Conservation (phyloP, 1,284 basidiomycete species). For the Fereydounia khargensis region DNA sequence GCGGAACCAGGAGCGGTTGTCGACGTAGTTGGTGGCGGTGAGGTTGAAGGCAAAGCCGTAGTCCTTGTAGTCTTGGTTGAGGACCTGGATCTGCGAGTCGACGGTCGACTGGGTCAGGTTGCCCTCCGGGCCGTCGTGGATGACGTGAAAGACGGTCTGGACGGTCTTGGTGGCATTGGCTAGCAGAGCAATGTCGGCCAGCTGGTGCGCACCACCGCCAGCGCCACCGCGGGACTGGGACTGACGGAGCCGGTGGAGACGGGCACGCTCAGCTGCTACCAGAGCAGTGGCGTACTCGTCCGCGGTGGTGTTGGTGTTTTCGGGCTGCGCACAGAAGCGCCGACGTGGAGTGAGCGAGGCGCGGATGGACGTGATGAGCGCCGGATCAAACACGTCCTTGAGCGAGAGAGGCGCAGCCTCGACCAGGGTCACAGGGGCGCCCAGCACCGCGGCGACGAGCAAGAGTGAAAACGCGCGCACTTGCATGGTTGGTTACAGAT, state of each 20-base stretch:
- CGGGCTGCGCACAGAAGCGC: conserved; percentile 21
- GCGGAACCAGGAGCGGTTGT: conserved; percentile 63
- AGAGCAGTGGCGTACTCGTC: conserved; percentile 6
- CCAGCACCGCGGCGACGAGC: too few relatives aligned
- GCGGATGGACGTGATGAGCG: neutral
- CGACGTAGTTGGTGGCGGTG: conserved; percentile 57
- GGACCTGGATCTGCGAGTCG: conserved; percentile 61
- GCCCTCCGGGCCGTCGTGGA: conserved; percentile 17
- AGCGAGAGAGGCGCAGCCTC: too few relatives aligned
- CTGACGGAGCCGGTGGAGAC: conserved; percentile 13
- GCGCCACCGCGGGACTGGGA: neutral
- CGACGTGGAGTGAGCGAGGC: conserved; percentile 4
- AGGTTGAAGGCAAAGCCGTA: conserved; percentile 62
- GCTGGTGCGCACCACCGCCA: conserved; percentile 4
- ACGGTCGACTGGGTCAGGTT: conserved; percentile 14
- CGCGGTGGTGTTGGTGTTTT: conserved; percentile 15
- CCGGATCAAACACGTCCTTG: too few relatives aligned
- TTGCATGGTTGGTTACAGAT: too few relatives aligned
- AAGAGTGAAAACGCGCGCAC: too few relatives aligned
- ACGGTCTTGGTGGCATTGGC: conserved; percentile 19
- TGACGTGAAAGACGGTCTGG: conserved; percentile 30
- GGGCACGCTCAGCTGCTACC: conserved; percentile 10
- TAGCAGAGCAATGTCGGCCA: conserved; percentile 18
- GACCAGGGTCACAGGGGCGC: too few relatives aligned
- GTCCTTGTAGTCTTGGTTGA: conserved; percentile 62